Evolutionary conservation across 257 asterid species (phyloP), one percentile per base, ranked within the genome.

Genomic region (Solanum bulbocastanum): DNA sequence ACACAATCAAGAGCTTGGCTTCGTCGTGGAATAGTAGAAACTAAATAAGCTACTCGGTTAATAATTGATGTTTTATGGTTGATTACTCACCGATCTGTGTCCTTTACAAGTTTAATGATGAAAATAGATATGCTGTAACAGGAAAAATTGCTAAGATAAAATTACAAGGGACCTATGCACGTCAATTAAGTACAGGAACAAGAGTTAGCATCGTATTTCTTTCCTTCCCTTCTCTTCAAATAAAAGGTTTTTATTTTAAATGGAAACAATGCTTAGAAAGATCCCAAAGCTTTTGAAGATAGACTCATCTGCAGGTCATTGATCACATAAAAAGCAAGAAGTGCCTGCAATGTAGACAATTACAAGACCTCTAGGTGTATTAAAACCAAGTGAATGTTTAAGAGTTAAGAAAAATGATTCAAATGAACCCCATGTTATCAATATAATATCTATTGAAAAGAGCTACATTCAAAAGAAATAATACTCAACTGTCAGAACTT

Each of bases 281-380:
- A 86, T 92, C 94, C 98, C 99, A 92, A 85, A 83, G 98, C 99
- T 91, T 96, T 95, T 62, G 98, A 93, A 69, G 98, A 93, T 90
- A 93, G 96, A 37, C 93, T 71, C 98, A 96, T 96, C 87, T 90
- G 92, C 90, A 96, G 92, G 88, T 96, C 98, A 92, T 94, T 91
- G 90, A 92, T 91, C 76, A 94, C 96, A 78, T 93, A 96, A 91
- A 95, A 95, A 35, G 99, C 99, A 85, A 96, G 96, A 91, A 94
- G 92, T 46, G 96, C 91, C 98, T 96, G 93, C 68, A 46, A 30
- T 83, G 72, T 84, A 65, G 66, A 49, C 86, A 36, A 46, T 56
- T 44, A 30, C 36, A 35, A 27, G 46, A 84, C 62, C 75, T 86
- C 83, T 49, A 65, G 8, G 7, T 40, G 32, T 18, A 27, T 78